Evolutionary conservation across 2,329 filamentous ascomycete genomes (phyloP), one percentile per base, ranked within the genome.

Genomic region (Fusarium ambrosium): DNA sequence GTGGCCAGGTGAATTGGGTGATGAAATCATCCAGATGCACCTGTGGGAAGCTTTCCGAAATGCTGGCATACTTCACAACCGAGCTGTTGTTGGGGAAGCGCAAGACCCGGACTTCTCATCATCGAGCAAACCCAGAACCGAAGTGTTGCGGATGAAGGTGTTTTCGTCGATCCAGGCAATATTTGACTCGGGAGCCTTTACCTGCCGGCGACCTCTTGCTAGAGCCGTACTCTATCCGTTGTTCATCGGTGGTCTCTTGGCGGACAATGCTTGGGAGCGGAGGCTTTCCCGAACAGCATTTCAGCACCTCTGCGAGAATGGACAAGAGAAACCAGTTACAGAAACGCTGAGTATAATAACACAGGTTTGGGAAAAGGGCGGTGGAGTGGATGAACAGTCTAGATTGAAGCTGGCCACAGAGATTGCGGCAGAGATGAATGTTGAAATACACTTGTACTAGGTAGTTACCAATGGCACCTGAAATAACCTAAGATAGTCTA

Each of bases 301-400:
- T 24, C 62, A 71, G 6, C 32, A 53, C 27, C 9, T 71, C 22
- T 62, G 51, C 16, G 65, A 65, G 18, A 41, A 62, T 29, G 62
- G 55, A 3, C 43, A 68, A 16, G 62, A 62, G 8, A 61, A 34
- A 24, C 66, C 60, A 14, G 59, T 62, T 20, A 41, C 69, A 16
- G 56, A 65, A 20, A 32, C 63, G 4, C 59, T 67, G 66, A 66
- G 63, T 0, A 56, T 56, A 10, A 14, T 56, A 11, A 56, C 29
- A 16, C 29, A 24, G 13, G n/a, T 56, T 3, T 56, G 53, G 53
- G 53, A 37, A 56, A 56, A 5, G 32, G 32, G 53, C 13, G 22
- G 32, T 22, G 53, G 53, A 16, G 29, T 11, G 13, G 29, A 34
- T 56, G 53, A 18, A 9, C n/a, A 16, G 53, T 56, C 53, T 2